Base-by-base conservation (phyloP, 73 alveolate species). In the Tetrahymena borealis region DNA sequence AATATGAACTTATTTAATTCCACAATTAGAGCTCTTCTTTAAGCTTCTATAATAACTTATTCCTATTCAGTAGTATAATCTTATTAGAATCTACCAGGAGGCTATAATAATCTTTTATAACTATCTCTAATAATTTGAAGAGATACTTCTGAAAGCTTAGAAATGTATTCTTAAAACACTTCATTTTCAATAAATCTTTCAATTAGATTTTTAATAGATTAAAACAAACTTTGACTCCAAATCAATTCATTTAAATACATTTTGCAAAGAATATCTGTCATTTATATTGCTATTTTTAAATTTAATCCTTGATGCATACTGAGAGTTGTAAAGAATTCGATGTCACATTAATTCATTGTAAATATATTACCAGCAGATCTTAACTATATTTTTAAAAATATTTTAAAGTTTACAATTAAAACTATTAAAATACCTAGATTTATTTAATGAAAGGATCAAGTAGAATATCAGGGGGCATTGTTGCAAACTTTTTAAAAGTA, bases 381-480 rank as follows among this genome's bases (percentile, higher is more conserved):
- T 35, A 37, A 40, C 40, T 79, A 4, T 78, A 38, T 38, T 36
- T 36, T 7, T 28, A 85, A 40, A 8, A 93, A 91, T 0, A 39
- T 32, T 4, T 37, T n/a, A 11, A 78, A n/a, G 94, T 94, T 93
- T 94, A 94, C 79, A 32, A 95, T 60, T 10, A 6, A 6, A 60
- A 60, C 3, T 92, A 94, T 78, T 94, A 95, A 94, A 95, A 94
- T 33, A 97, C 93, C 94, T 93, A 96, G 4, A 98, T 97, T 92
- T 97, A 96, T 90, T 98, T 98, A 4, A 97, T 96, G 78, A 97
- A 96, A 7, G 99, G 99, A 90, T 98, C 99, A 12, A 98, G 90
- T 91, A 98, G 93, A 38, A 98, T 97, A 32, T 97, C 99, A 1
- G 98, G 98, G 8, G 99, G 99, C 78, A 98, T 98, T 35, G 98